Evolutionary conservation across 1,284 basidiomycete genomes (phyloP).

Genomic region (Peniophora sp.): DNA sequence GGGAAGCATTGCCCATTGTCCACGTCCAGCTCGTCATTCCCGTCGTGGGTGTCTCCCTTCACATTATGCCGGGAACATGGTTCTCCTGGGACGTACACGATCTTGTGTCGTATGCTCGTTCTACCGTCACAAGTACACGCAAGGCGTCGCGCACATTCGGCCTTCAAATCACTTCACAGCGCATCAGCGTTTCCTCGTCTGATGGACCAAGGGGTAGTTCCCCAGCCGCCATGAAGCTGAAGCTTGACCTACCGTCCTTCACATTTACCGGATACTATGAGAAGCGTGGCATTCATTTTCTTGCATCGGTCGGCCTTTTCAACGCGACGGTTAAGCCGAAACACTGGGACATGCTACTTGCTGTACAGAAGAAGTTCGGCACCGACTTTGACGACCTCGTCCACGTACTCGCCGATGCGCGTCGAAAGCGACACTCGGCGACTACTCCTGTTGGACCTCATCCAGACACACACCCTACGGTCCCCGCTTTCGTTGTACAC

Average conservation of each 20-base stretch:
- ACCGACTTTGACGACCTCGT: constrained; percentile 80
- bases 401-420: constrained; percentile 52
- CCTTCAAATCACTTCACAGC: constrained; percentile 54
- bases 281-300: constrained; percentile 38
- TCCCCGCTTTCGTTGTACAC: constrained; percentile 23
- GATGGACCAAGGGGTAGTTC: constrained; percentile 1
- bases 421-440: constrained; percentile 26
- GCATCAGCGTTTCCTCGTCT: constrained; percentile 49
- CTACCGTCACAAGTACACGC: constrained; percentile 26
- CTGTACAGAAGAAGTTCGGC: constrained; percentile 79
- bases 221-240: constrained; percentile 28
- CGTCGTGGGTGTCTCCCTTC: constrained; percentile 50
- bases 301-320: constrained; percentile 59
- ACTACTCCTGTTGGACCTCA: constrained; percentile 12
- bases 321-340: constrained; percentile 68
- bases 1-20: constrained; percentile 22
- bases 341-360: constrained; percentile 73
- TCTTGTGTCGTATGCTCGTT: constrained; percentile 38
- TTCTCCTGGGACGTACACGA: constrained; percentile 60
- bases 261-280: constrained; percentile 52
- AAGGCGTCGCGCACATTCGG: constrained; percentile 44
- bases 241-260: constrained; percentile 56
- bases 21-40: constrained; percentile 45
- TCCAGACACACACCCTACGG: constrained; percentile 2
- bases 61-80: constrained; percentile 83